Percentiles rank a stretch among this genome's conserved stretches.
Conservation (phyloP, 805 yeast genomes). For the Millerago galiae region DNA sequence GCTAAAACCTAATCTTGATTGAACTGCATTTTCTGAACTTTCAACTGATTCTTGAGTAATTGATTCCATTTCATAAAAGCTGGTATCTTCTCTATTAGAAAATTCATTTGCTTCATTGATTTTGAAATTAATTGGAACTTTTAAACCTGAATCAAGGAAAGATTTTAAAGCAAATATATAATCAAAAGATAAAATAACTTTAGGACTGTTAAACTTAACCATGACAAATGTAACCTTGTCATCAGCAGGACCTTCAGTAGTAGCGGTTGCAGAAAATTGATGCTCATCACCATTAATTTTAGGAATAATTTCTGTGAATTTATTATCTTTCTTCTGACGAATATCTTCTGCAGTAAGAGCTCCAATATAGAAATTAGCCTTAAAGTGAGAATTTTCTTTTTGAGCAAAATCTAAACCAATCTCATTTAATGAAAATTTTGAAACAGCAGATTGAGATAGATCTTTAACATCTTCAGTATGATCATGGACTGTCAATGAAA, state of each 20-base stretch:
- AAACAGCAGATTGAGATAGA: slow-evolving; percentile 38
- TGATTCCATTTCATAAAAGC: slow-evolving; percentile 11
- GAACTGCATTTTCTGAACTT: background rate
- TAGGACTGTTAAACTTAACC: slow-evolving; percentile 73
- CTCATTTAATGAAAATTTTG: slow-evolving; percentile 55
- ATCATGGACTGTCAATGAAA: slow-evolving; percentile 57
- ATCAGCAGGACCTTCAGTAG: slow-evolving; percentile 34
- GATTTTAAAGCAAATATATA: slow-evolving; percentile 69
- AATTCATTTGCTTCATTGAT: slow-evolving; percentile 5
- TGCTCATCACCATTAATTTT: slow-evolving; percentile 51
- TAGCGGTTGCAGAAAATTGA: slow-evolving; percentile 60
- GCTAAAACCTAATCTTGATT: slow-evolving; percentile 39
- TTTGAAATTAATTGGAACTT: slow-evolving; percentile 11
- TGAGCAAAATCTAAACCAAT: slow-evolving; percentile 45
- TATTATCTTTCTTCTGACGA: slow-evolving; percentile 54
- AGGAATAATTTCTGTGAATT: slow-evolving; percentile 79
- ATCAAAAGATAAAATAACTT: slow-evolving; percentile 76
- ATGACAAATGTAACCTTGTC: slow-evolving; percentile 43
- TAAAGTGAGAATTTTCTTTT: slow-evolving; percentile 47
- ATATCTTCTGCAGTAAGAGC: slow-evolving; percentile 78
- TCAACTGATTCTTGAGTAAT: slow-evolving; percentile 1
- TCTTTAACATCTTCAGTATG: slow-evolving; percentile 34
- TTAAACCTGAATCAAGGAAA: slow-evolving; percentile 49
- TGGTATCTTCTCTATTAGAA: slow-evolving; percentile 11
- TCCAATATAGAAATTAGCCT: slow-evolving; percentile 55